These are phyloP conservation scores for Aspergillus sp. DNA, from an alignment of 2,329 filamentous ascomycete species.

Conservation along the genomic window DNA sequence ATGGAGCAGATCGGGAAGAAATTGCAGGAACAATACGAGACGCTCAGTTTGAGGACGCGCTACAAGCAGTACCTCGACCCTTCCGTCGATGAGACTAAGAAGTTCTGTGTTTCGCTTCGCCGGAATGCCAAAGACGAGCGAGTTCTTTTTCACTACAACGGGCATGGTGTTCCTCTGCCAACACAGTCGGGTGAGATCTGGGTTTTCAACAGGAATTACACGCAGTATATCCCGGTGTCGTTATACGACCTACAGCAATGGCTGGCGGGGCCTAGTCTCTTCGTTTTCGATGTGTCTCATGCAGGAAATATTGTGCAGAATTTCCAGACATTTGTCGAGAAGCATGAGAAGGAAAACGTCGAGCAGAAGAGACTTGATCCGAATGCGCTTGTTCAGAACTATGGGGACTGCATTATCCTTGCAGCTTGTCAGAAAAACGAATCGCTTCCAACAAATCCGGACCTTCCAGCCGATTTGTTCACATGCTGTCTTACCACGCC, in stretches of 20 bases:
- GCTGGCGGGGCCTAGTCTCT: constrained; percentile 92
- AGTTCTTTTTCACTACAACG: constrained; percentile 98
- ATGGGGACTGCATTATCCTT: constrained; percentile 86
- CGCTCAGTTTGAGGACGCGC: constrained; percentile 86
- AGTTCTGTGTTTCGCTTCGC: constrained; percentile 86
- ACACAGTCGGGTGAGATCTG: constrained; percentile 96
- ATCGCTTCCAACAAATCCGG: constrained; percentile 90
- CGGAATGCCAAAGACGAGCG: constrained; percentile 94
- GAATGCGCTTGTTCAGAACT: constrained; percentile 60
- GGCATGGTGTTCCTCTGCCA: constrained; percentile 93
- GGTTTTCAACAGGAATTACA: constrained; percentile 99
- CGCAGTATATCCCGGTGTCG: constrained; percentile 96
- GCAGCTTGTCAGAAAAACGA: constrained; percentile 89
- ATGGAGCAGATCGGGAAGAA: constrained; percentile 95
- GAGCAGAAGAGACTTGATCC: constrained; percentile 75
- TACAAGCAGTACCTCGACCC: constrained; percentile 98
- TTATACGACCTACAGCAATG: constrained; percentile 93
- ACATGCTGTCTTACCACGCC: constrained; percentile 94
- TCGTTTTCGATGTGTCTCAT: constrained; percentile 97
- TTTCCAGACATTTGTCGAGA: constrained; percentile 91
- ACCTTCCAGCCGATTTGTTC: constrained; percentile 90
- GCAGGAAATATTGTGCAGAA: constrained; percentile 94
- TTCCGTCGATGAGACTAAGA: constrained; percentile 95
- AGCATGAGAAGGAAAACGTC: constrained; percentile 85
- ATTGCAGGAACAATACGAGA: constrained; percentile 95